Base-by-base conservation (phyloP, 73 alveolate genomes). In the Uronychia setigera region DNA sequence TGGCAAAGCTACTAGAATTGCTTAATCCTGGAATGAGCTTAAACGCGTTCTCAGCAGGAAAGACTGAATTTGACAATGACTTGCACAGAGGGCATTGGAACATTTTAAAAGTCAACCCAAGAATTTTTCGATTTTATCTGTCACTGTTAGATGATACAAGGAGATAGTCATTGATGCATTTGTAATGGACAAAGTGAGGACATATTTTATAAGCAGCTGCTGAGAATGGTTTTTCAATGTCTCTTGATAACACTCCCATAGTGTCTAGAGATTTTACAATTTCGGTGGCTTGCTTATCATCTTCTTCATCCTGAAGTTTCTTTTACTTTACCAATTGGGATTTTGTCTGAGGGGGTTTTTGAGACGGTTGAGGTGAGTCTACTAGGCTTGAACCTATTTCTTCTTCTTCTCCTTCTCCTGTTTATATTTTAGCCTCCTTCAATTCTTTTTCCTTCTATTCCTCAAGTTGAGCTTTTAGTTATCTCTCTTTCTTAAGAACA, bases 21-120 rank as follows among this genome's bases (percentile, higher is more conserved):
- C n/a, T 19, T 19, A 46, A 11, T 19, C 67, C 67, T 11, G 67
- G 67, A 19, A 46, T 11, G 67, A 46, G 5, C 67, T 46, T 19
- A 46, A 46, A 46, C 5, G 67, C 67, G 19, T 46, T 46, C 67
- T 46, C 67, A 5, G 67, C 67, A 1, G 95, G 95, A 25, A 90
- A n/a, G 13, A 90, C 31, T 19, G 90, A 80, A 80, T 90, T 90
- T 0, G 91, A 79, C 34, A 80, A n/a, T 27, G 59, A 58, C 80
- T 84, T 84, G 79, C 95, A 90, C 27, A 90, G 88, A 9, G 95
- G 95, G 60, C 95, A 90, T 80, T 80, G 77, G 76, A 90, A 90
- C 33, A 29, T 75, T 27, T 90, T 31, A 33, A 80, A 34, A 58
- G 84, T 84, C 58, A 85, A 28, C 76, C 91, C 88, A 14, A 87